Base-by-base conservation (phyloP, 225 moss, liverwort and hornwort species). In the Pseudisothecium myosuroides region DNA sequence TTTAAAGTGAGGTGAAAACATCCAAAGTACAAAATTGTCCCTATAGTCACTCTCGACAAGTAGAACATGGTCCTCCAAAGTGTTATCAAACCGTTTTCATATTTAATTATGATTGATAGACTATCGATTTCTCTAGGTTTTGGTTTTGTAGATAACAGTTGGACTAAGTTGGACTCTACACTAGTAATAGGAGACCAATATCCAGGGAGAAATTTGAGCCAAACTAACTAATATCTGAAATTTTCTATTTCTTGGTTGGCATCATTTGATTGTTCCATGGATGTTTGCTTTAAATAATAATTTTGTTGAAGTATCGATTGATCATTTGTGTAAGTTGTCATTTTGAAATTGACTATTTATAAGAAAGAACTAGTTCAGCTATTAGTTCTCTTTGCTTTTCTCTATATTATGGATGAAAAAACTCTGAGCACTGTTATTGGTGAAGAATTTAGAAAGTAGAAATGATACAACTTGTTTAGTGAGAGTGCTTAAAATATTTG, bases 21-120 rank as follows among this genome's bases (percentile, higher is more conserved):
- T 1, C 10, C 31, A 2, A 31, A 64, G 32, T 1, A 5, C 9
- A 5, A 32, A 64, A 17, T 2, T 34, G 1, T 64, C 17, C 5
- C 5, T 36, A 36, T 19, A 66, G 10, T 1, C 2, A 19, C 1
- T 64, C 65, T 34, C 34, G 18, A 34, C 18, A 65, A 64, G 64
- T 34, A 64, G 34, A 64, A n/a, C n/a, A n/a, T n/a, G n/a, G 10
- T 65, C 65, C 5, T 9, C 18, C 1, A 5, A 65, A 65, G 65
- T 65, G 65, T 65, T 10, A 34, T 65, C 18, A 65, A 65, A 15
- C 15, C 2, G 15, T 16, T 65, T 2, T 2, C 32, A 32, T 32
- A 32, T 16, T 64, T 32, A 31, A 31, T 4, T 36, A 65, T 3
- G 11, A 66, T 37, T 67, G 67, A 21, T 37, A 4, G 19, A 36